Base-by-base conservation (phyloP, 2,329 filamentous ascomycete species). In the Trichothecium sympodiale region DNA sequence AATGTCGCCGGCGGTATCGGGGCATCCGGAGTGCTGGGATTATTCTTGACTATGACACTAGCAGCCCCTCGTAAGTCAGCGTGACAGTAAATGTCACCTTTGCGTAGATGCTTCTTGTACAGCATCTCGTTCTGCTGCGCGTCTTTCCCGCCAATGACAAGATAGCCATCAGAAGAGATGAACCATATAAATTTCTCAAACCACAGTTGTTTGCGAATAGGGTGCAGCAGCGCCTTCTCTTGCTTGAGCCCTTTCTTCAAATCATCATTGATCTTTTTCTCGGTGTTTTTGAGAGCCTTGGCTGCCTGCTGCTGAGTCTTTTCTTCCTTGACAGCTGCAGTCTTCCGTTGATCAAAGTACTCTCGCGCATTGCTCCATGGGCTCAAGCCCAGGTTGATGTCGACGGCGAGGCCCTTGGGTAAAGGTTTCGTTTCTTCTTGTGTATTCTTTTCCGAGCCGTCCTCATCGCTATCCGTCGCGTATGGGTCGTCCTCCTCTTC, bases 111-210 rank as follows among this genome's bases (percentile, higher is more conserved):
- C 17, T 76, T 76, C 42, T 80, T 78, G 61, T 96, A 98, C n/a
- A 98, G 65, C 29, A 88, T 80, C 55, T 98, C 91, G 49, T 83
- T 87, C 54, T 98, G 91, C 48, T 85, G 81, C 2, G 79, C 73
- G 61, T 98, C 91, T 42, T 85, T 86, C 13, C 87, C 89, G 31
- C 79, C 89, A 13, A 98, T 70, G 1, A 96, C 83, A 5, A 98
- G 70, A 54, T 96, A 95, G 4, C 89, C 88, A 51, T 98, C 91
- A 0, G 87, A 93, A 1, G 88, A 95, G 46, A 96, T 74, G 60
- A 98, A 98, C 71, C 86, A 96, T 18, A 79, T 67, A 49, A 94
- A 98, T 58, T 98, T 98, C 51, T 98, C 91, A 46, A 95, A 98
- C 91, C 91, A 98, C 49, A 88, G 74, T 45, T 80, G 81, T 50